Base-by-base conservation (phyloP, 192 early-diverging fungal species). In the Tieghemiomyces parasiticus region DNA sequence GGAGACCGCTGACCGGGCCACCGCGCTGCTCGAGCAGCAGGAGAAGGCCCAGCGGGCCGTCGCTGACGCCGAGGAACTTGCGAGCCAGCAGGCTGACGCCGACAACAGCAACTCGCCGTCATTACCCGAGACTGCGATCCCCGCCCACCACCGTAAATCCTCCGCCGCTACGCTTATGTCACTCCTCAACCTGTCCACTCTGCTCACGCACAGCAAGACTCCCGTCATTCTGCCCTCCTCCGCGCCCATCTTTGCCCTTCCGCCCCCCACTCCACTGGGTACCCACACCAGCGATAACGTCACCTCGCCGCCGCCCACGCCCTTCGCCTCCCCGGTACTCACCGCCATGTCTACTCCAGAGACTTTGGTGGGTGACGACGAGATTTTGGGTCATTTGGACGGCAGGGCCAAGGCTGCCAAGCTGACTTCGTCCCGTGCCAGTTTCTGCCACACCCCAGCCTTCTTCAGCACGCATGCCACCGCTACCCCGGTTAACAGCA, bases 281-380 rank as follows among this genome's bases (percentile, higher is more conserved):
- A 9, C 50, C 50, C 13, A 25, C 26, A 52, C 1, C 14, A 1
- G 13, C 20, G 24, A 1, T 25, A 2, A 52, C 6, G 19, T 24
- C 8, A 29, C 50, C 26, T 52, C 50, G 26, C 16, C 50, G 26
- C 50, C 50, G 14, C 50, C 50, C 24, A 52, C 50, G 22, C 50
- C 50, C 30, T 52, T 2, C 26, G 50, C 50, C 26, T 52, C 50
- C 20, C 50, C 50, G 2, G 26, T 52, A 2, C 30, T 52, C 2
- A 52, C 22, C 50, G 19, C 50, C 30, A 24, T 52, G 30, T 52
- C 50, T 1, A 29, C 50, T 25, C 50, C 50, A 14, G 50, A 20
- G 14, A 52, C 50, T 2, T 8, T 52, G 30, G 30, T 52, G 2
- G 50, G 50, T 52, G 50, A 52, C 50, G 50, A 52, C 2, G 50